Conservation (phyloP, 2,329 filamentous ascomycete species). For the Arthrobotrys entomopaga region DNA sequence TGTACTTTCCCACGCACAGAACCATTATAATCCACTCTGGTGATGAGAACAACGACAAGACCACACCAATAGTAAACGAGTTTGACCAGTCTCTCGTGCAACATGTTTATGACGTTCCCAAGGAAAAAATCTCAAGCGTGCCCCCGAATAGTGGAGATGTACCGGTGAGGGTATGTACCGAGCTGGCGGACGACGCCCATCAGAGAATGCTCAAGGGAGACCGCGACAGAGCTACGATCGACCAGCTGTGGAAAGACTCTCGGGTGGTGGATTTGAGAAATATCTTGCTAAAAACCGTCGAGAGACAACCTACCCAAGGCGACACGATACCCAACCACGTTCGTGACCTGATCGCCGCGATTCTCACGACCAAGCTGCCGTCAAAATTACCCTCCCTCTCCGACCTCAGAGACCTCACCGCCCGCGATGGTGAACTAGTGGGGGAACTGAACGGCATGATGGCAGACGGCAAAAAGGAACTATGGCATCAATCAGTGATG, state of each 20-base stretch:
- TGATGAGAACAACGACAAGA: neutral
- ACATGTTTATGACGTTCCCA: constrained; percentile 1
- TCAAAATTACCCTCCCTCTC: constrained; percentile 5
- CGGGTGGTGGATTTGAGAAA: constrained; percentile 3
- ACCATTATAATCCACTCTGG: constrained; percentile 19
- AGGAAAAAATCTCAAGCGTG: neutral
- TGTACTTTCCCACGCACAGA: constrained; percentile 10
- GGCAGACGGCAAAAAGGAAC: neutral
- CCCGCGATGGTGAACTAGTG: neutral
- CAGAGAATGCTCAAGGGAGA: neutral
- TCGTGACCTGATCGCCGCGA: constrained; percentile 18
- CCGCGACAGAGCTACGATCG: neutral
- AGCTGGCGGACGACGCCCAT: neutral
- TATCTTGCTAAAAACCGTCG: neutral
- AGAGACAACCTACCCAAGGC: neutral
- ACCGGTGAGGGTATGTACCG: constrained; percentile 14
- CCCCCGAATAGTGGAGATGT: neutral
- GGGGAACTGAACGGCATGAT: neutral
- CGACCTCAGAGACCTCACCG: neutral
- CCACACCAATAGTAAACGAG: neutral
- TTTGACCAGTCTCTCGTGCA: neutral
- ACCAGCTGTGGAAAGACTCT: constrained; percentile 14
- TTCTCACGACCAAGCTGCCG: constrained; percentile 16
- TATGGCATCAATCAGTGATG: neutral
- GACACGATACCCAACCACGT: constrained; percentile 30